These are phyloP conservation scores for Rosa lucieae DNA, from an alignment of 306 rosid genomes.

Conservation along the genomic window DNA sequence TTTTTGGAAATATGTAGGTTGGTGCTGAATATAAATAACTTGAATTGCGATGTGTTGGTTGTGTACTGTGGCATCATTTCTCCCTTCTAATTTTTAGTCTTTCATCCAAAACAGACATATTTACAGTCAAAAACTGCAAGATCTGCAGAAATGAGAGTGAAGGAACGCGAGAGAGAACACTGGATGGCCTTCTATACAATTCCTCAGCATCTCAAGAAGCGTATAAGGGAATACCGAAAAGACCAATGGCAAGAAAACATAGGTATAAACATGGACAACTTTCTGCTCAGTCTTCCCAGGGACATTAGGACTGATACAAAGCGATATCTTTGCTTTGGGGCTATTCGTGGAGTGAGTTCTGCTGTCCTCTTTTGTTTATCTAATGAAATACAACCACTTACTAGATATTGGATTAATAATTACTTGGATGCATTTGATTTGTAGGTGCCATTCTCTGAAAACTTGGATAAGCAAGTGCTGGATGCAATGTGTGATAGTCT, in stretches of 20 bases:
- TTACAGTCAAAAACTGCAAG: conserved; percentile 20
- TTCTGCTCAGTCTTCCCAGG: neutral
- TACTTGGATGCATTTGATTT: no score
- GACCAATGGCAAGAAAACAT: neutral
- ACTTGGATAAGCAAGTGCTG: conserved; percentile 41
- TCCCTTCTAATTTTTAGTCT: no score
- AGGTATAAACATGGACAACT: conserved; percentile 1
- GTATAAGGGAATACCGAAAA: no score
- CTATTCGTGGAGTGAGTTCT: conserved; percentile 1
- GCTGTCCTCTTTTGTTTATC: no score
- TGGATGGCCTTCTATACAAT: conserved; percentile 25
- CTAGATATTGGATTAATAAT: no score
- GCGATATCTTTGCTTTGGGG: neutral
- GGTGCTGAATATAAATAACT: no score
- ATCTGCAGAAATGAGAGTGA: conserved; percentile 19
- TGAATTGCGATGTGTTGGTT: no score
- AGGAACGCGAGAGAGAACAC: conserved; percentile 14
- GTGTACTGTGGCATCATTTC: no score
- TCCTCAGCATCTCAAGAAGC: neutral
- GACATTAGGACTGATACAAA: conserved; percentile 6
- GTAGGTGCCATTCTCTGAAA: conserved; percentile 45
- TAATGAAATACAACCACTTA: no score
- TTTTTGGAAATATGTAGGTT: conserved; percentile 36
- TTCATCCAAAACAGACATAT: conserved; percentile 14
- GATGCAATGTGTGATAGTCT: conserved; percentile 47